A percentile compares a stretch with the other conserved stretches of the same genome.
These are phyloP conservation scores for Mortierella sp. DNA, from an alignment of 371 early-diverging fungal genomes.

Conservation along the genomic window DNA sequence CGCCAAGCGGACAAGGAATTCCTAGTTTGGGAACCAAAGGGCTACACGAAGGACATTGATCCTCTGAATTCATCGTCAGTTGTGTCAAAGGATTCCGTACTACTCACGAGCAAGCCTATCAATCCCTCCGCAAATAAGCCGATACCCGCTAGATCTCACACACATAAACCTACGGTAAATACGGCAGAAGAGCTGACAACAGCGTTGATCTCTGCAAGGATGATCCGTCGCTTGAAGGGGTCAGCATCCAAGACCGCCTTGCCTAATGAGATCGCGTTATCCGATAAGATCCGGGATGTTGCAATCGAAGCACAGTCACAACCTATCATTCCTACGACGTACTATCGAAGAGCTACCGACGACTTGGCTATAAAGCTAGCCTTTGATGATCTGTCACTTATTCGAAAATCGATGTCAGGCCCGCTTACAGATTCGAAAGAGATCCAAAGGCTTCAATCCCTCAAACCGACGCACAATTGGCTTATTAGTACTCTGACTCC, in stretches of 20 bases:
- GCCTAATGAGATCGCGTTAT: background rate
- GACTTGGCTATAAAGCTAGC: slow-evolving; percentile 22
- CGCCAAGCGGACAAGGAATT: slow-evolving; percentile 35
- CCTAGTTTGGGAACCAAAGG: slow-evolving; percentile 55
- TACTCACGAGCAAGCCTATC: no score
- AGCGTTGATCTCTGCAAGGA: background rate
- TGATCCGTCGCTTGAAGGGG: background rate
- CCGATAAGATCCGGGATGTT: background rate
- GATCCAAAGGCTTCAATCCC: background rate
- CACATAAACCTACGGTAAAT: no score
- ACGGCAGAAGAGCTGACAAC: background rate
- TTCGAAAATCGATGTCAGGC: slow-evolving; percentile 17
- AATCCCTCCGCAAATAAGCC: background rate
- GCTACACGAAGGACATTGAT: slow-evolving; percentile 34
- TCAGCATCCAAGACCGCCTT: background rate
- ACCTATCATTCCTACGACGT: background rate
- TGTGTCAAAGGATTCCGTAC: background rate
- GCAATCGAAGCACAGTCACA: background rate
- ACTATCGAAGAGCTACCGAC: slow-evolving; percentile 22
- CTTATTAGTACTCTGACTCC: slow-evolving; percentile 21
- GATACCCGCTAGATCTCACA: background rate
- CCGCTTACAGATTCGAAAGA: slow-evolving; percentile 9
- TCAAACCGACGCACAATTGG: slow-evolving; percentile 18
- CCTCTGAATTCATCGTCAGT: background rate
- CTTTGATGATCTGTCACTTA: slow-evolving; percentile 19